Evolutionary conservation across 257 asterid genomes (phyloP).

Genomic region (Solanum pimpinellifolium): DNA sequence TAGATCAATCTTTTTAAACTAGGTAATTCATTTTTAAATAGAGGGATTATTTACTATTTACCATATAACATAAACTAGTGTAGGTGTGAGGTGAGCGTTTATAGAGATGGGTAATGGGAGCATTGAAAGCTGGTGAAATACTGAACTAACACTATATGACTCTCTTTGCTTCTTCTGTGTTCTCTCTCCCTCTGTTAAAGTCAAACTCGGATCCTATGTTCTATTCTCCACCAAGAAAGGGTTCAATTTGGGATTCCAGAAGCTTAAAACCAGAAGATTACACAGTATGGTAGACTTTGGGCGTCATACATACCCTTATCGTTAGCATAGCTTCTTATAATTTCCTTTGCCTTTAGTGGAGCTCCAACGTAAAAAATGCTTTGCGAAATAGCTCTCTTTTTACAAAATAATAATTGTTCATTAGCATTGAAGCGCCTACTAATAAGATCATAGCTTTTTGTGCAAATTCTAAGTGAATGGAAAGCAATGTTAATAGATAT

Average conservation of each 20-base stretch:
- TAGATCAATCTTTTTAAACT: no score
- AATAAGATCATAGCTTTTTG: neutral
- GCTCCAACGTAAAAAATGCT: no score
- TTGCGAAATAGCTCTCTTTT: neutral
- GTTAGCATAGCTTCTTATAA: neutral
- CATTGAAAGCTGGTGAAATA: neutral
- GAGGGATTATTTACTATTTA: neutral
- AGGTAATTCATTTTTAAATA: no score
- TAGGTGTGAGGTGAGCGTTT: neutral
- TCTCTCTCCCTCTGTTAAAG: neutral
- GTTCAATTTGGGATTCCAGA: neutral
- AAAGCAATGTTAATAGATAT: no score
- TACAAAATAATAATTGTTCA: neutral
- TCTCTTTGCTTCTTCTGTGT: neutral
- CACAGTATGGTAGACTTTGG: constrained; percentile 25
- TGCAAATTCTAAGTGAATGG: constrained; percentile 30
- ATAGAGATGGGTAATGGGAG: neutral
- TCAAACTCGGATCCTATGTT: neutral
- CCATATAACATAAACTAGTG: neutral
- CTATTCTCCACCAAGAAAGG: neutral
- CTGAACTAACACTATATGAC: neutral
- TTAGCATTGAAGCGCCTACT: neutral
- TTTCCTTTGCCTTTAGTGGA: no score
- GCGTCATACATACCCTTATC: neutral
- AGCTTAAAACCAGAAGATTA: neutral